Conservation (phyloP, 106 monocot species). For the Triglochin maritima region DNA sequence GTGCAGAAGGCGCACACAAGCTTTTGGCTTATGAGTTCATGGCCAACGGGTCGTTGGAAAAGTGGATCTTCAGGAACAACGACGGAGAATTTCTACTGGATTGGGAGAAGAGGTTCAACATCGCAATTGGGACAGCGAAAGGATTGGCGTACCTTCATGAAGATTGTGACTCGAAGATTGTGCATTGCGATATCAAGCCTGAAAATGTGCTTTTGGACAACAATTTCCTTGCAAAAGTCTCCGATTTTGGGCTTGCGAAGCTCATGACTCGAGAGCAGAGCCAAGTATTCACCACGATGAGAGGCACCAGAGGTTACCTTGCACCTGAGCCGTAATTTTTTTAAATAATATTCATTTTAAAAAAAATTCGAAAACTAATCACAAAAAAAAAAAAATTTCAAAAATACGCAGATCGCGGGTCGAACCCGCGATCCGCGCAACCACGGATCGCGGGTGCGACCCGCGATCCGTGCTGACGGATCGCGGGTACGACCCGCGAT, state of each 20-base stretch:
- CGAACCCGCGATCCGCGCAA: too few species aligned
- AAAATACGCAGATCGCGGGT: too few species aligned
- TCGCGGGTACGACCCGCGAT: too few species aligned
- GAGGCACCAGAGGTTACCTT: slow-evolving; percentile 64
- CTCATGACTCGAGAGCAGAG: slow-evolving; percentile 22
- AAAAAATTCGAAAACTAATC: too few species aligned
- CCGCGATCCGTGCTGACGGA: too few species aligned
- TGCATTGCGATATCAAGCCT: slow-evolving; percentile 31
- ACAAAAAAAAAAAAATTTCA: too few species aligned
- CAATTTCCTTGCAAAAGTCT: slow-evolving; percentile 16
- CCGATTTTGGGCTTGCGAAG: slow-evolving; percentile 48
- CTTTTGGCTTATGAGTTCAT: slow-evolving; percentile 41
- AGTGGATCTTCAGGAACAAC: slow-evolving; percentile 19
- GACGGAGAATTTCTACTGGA: slow-evolving; percentile 14
- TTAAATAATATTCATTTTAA: too few species aligned
- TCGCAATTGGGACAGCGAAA: slow-evolving; percentile 24
- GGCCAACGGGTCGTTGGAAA: slow-evolving; percentile 30
- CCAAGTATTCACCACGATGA: slow-evolving; percentile 47
- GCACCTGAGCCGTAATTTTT: too few species aligned
- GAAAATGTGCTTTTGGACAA: slow-evolving; percentile 23
- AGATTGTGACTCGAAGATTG: slow-evolving; percentile 19
- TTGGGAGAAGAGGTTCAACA: slow-evolving; percentile 27
- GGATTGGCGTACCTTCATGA: slow-evolving; percentile 33
- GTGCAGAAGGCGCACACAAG: slow-evolving; percentile 19
- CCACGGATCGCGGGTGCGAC: too few species aligned